phyloP scores from a whole-genome alignment of 805 yeast species.

The Wickerhamomyces ciferrii region DNA sequence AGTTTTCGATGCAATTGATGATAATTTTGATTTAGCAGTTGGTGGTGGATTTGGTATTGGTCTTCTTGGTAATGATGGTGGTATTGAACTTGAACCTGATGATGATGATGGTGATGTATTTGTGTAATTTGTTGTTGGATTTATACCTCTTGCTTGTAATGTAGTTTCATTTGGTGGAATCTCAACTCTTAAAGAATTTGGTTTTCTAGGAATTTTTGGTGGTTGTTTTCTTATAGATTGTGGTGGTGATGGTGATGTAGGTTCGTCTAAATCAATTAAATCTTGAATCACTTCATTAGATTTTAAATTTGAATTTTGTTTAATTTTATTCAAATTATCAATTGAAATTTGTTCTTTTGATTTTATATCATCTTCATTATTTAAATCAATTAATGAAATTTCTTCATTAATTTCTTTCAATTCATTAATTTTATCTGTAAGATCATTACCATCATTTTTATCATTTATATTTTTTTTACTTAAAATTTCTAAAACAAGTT shows the following conservation, averaged over 20 bases:
- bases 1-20: conserved; percentile 15
- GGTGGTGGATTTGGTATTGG: conserved; percentile 28
- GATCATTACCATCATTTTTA: conserved; percentile 8
- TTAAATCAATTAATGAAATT: conserved; percentile 21
- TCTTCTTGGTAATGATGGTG: conserved; percentile 23
- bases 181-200: conserved; percentile 11
- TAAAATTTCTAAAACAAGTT: conserved; percentile 18
- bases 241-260: not conserved
- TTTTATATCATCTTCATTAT: conserved; percentile 15
- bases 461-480: conserved; percentile 19
- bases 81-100: not conserved
- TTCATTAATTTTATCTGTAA: conserved; percentile 16
- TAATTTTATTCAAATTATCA: conserved; percentile 17
- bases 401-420: conserved; percentile 22
- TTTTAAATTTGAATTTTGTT: conserved; percentile 8
- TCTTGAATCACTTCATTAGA: conserved; percentile 14
- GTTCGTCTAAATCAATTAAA: conserved; percentile 34
- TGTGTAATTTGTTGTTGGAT: not conserved
- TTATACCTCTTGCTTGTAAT: not conserved
- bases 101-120: conserved; percentile 2
- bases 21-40: conserved; percentile 17
- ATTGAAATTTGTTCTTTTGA: conserved; percentile 10
- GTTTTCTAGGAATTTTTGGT: conserved; percentile 21
- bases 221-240: conserved; percentile 13
- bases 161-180: not conserved